Base-by-base conservation (phyloP, 495 filamentous ascomycete species). In the Halenospora varia region DNA sequence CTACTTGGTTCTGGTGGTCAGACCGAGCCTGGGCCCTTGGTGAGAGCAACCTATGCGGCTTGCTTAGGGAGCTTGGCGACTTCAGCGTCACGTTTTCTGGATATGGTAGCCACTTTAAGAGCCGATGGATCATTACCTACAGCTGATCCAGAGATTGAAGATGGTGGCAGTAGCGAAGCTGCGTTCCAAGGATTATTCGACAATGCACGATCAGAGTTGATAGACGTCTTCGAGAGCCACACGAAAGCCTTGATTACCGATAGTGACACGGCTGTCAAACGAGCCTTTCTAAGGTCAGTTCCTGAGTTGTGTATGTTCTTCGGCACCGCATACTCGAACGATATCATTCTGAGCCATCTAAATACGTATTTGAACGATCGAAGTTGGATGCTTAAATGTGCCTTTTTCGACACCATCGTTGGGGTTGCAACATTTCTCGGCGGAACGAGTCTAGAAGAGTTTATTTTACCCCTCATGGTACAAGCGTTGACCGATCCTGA, bases 301-400 rank as follows among this genome's bases (percentile, higher is more conserved):
- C 86, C 92, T 1, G 88, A 88, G 41, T 79, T 99, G 0, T 99
- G 95, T 66, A 84, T 96, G 53, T 97, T 97, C 71, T 97, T 99
- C 60, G 94, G 94, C 13, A 92, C 85, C 50, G 71, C 84, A 20
- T 88, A 90, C 66, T 86, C 94, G 2, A 97, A 92, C 66, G 95
- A 99, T 65, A 89, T 97, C 15, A 87, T 99, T 39, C 73, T 97
- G 3, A 95, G 90, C 39, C 94, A 99, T 68, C 74, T 99, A 20
- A 99, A 97, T 66, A 99, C 95, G 0, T 99, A 99, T 62, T 77
- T 99, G 8, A 99, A 99, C 62, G 95, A 97, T 64, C 82, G 85
- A 53, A 92, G 97, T 66, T 99, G 95, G 95, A 89, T 90, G 68
- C 74, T 99, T 20, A 96, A 96, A 68, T 96, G 90, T 66, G 91